Conservation (phyloP, 768 basidiomycete species). For the Panus rudis region DNA sequence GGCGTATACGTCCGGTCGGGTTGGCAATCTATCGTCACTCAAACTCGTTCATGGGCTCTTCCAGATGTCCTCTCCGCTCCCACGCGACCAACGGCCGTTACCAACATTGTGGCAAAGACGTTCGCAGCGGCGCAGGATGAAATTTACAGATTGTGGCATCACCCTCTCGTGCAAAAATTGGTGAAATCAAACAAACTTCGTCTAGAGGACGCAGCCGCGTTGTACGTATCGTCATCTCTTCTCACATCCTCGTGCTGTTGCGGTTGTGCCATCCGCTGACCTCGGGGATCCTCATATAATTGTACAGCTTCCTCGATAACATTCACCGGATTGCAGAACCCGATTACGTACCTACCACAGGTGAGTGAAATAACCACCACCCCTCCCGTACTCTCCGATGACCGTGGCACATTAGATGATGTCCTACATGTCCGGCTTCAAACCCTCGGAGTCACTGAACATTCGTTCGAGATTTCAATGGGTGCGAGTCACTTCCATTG, state of each 20-base stretch:
- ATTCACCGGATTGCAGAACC: slow-evolving; percentile 59
- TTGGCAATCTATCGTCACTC: slow-evolving; percentile 58
- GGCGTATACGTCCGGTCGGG: slow-evolving; percentile 66
- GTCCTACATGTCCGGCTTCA: slow-evolving; percentile 74
- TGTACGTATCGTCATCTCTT: slow-evolving; percentile 39
- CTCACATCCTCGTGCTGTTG: slow-evolving; percentile 3
- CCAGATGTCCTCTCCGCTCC: slow-evolving; percentile 27
- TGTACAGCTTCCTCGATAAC: slow-evolving; percentile 56
- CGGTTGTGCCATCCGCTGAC: background rate
- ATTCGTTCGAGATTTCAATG: slow-evolving; percentile 61
- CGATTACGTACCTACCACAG: slow-evolving; percentile 67
- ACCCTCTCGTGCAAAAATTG: slow-evolving; percentile 55
- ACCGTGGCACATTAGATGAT: slow-evolving; percentile 43
- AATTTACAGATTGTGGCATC: slow-evolving; percentile 61
- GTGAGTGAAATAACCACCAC: slow-evolving; percentile 27
- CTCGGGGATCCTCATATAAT: background rate
- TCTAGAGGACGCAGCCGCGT: slow-evolving; percentile 70
- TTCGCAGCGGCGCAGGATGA: slow-evolving; percentile 43
- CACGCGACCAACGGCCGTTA: slow-evolving; percentile 31
- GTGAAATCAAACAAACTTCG: slow-evolving; percentile 51
- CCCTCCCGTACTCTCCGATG: slow-evolving; percentile 1
- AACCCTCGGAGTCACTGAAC: slow-evolving; percentile 74
- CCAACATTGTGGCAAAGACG: slow-evolving; percentile 48
- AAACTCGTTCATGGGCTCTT: slow-evolving; percentile 36
- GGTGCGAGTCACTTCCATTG: slow-evolving; percentile 62